Evolutionary conservation across 2,329 filamentous ascomycete species (phyloP).

Genomic region (Gyromitra esculenta): DNA sequence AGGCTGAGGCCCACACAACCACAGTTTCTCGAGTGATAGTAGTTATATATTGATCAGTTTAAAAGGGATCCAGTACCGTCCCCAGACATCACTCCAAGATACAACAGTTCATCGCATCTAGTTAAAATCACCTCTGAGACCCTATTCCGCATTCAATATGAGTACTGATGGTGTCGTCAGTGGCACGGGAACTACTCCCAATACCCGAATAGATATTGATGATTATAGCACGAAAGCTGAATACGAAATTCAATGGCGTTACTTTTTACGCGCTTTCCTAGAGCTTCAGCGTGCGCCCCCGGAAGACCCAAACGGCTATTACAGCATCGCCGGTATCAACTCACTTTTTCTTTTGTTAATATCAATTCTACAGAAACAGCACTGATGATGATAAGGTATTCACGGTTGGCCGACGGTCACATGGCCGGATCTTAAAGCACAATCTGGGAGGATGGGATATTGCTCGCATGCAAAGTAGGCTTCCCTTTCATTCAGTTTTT

Average conservation of each 20-base stretch:
- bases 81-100: neutral
- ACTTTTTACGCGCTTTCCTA: constrained; percentile 19
- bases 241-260: constrained; percentile 9
- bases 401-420: constrained; percentile 27
- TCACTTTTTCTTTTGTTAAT: neutral
- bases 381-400: constrained; percentile 30
- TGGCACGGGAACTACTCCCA: neutral
- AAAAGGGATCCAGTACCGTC: neutral
- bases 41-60: neutral
- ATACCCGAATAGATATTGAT: constrained; percentile 17
- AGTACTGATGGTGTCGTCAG: neutral
- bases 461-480: constrained; percentile 36
- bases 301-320: constrained; percentile 17
- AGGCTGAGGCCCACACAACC: neutral
- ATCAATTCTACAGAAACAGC: neutral
- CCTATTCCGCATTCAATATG: neutral
- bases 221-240: neutral
- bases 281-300: neutral
- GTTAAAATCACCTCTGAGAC: neutral
- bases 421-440: constrained; percentile 9
- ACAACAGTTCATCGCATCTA: neutral
- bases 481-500: neutral
- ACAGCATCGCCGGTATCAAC: constrained; percentile 19
- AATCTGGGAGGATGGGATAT: constrained; percentile 13
- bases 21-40: neutral